A percentile compares a stretch with the other conserved stretches of the same genome.
Conservation (phyloP, 352 stramenopile species). For the Phytopythium ostracodes region DNA sequence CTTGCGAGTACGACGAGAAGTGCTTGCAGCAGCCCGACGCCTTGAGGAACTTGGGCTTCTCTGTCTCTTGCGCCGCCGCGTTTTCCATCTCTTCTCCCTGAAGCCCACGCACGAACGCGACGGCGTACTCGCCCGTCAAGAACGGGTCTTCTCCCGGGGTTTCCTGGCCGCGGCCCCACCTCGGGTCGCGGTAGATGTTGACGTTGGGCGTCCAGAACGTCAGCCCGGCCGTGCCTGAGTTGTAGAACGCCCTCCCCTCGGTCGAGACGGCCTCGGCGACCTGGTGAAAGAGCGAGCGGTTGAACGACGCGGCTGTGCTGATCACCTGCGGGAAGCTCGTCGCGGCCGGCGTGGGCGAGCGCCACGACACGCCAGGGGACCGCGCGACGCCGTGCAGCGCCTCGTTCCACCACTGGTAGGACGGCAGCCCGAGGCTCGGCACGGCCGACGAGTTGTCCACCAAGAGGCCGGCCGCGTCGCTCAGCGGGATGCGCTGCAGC, state of each 20-base stretch:
- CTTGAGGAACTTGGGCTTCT: constrained; percentile 53
- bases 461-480: constrained; percentile 67
- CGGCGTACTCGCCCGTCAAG: constrained; percentile 81
- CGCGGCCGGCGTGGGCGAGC: constrained; percentile 42
- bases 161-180: constrained; percentile 91
- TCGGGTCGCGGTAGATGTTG: constrained; percentile 91
- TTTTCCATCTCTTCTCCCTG: constrained; percentile 67
- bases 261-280: constrained; percentile 78
- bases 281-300: constrained; percentile 76
- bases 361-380: constrained; percentile 65
- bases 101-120: constrained; percentile 77
- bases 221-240: constrained; percentile 62
- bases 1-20: constrained; percentile 89
- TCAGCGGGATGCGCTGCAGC: constrained; percentile 51
- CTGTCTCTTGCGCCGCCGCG: constrained; percentile 6
- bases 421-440: constrained; percentile 31
- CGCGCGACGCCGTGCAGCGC: constrained; percentile 80
- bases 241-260: constrained; percentile 82
- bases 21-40: constrained; percentile 90
- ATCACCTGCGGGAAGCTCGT: constrained; percentile 90
- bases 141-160: constrained; percentile 90
- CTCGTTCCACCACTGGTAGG: constrained; percentile 90
- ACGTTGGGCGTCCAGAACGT: constrained; percentile 93
- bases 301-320: constrained; percentile 78
- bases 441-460: constrained; percentile 51